Conservation (phyloP, 2,329 filamentous ascomycete species). For the Alternaria conjuncta region DNA sequence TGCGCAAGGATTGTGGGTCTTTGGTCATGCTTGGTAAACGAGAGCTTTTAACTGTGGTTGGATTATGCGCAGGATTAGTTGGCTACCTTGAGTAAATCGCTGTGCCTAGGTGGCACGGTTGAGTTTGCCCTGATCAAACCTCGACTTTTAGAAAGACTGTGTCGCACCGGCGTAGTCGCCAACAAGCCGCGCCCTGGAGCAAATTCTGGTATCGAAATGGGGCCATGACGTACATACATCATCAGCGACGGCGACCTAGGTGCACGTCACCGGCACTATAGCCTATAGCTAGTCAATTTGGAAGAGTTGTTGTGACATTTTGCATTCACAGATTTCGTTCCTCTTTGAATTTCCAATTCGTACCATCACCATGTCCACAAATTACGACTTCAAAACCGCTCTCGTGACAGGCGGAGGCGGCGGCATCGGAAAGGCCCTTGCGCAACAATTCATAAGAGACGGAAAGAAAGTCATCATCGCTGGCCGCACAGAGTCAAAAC, state of each 20-base stretch:
- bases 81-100: too few relatives aligned
- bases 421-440: constrained; percentile 60
- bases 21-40: background rate
- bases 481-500: constrained; percentile 62
- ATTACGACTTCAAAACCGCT: constrained; percentile 52
- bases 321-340: too few relatives aligned
- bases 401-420: constrained; percentile 56
- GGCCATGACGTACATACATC: constrained; percentile 3
- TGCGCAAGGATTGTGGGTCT: background rate
- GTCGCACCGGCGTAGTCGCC: background rate
- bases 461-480: constrained; percentile 61
- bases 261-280: background rate
- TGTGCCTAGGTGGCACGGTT: background rate
- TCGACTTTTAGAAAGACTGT: background rate
- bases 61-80: background rate
- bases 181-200: too few relatives aligned
- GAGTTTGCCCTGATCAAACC: background rate
- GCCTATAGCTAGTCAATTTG: background rate
- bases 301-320: too few relatives aligned
- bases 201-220: background rate
- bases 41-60: background rate
- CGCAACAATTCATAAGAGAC: constrained; percentile 52
- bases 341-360: too few relatives aligned
- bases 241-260: background rate
- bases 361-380: constrained; percentile 24